Evolutionary conservation across 23 red algal genomes (phyloP).

Genomic region (Agarophyton chilense): DNA sequence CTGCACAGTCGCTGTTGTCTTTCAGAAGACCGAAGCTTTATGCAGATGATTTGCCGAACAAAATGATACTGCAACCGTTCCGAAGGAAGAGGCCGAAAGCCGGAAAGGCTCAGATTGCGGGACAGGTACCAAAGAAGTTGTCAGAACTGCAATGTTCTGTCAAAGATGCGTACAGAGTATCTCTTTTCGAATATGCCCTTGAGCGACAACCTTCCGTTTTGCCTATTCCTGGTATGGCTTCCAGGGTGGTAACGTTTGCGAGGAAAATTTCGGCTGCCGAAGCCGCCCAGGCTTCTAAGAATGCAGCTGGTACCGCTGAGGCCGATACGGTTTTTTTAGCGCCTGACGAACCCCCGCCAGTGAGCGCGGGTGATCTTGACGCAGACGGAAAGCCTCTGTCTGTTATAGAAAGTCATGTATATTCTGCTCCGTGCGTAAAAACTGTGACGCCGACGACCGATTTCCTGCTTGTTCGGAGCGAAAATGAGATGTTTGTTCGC

Average conservation of each 20-base stretch:
- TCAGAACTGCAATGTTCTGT: conserved; percentile 70
- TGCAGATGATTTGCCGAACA: conserved; percentile 18
- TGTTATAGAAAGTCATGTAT: conserved; percentile 81
- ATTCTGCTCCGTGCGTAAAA: conserved; percentile 69
- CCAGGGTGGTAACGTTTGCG: conserved; percentile 76
- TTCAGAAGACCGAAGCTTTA: conserved; percentile 68
- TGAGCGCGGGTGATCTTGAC: conserved; percentile 80
- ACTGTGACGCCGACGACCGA: conserved; percentile 44
- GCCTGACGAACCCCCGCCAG: conserved; percentile 91
- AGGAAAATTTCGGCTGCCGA: conserved; percentile 74
- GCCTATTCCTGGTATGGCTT: conserved; percentile 95
- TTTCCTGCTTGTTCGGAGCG: conserved; percentile 73
- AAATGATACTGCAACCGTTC: conserved; percentile 37
- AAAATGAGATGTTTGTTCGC: conserved; percentile 80
- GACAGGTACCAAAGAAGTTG: conserved; percentile 82
- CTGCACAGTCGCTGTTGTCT: conserved; percentile 46
- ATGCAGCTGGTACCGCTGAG: conserved; percentile 68
- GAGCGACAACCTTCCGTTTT: conserved; percentile 79
- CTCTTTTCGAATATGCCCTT: conserved; percentile 90
- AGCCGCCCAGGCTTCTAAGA: conserved; percentile 56
- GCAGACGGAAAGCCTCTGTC: conserved; percentile 72
- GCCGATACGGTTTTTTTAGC: conserved; percentile 86
- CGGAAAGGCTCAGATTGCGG: conserved; percentile 79
- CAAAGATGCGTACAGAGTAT: conserved; percentile 78
- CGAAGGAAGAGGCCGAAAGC: conserved; percentile 77